Evolutionary conservation across 352 stramenopile genomes (phyloP), one percentile per base, ranked within the genome.

Genomic region (Globisporangium canariense): DNA sequence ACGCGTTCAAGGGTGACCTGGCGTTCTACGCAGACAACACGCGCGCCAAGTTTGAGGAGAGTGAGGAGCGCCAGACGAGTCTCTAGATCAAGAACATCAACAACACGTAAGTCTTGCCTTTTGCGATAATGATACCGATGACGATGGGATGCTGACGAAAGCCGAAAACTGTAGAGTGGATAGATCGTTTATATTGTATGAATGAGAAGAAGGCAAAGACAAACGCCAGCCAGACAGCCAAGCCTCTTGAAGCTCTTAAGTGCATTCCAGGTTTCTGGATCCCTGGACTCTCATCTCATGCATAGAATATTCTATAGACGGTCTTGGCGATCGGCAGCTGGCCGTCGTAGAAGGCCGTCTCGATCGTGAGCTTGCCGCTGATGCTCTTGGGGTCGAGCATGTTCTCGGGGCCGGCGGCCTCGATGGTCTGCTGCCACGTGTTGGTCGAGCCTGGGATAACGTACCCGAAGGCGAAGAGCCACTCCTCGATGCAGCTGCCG

Each of bases 401-500:
- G 65, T 95, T 88, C 36, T 93, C 89, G 9, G 89, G 67, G 2
- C 86, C 86, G 0, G 91, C 92, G 1, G 92, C 83, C 58, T 97
- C 88, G 58, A 98, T 98, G 4, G 91, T 98, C 64, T 98, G 93
- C 68, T 98, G 91, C 95, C 95, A 98, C 11, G 82, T 93, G 72
- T 98, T 98, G 13, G 90, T 98, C 20, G 91, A 98, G 18, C 91
- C 86, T 1, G 94, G 91, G 55, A 98, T 98, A 18, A 98, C 95
- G 67, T 93, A 98, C 22, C 96, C 96, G 70, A 98, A 98, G 30
- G 83, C 83, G 68, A 98, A 98, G 58, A 94, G 77, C 95, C 94
- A 98, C 71, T 98, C 93, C 88, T 98, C 92, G 57, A 97, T 94
- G 68, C 86, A 96, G 46, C 85, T 84, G n/a, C 91, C 87, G 22